Percentiles rank a stretch among this genome's conserved stretches.
Evolutionary conservation across 129 eudicot genomes (phyloP).

Genomic region (Flaveria bidentis): DNA sequence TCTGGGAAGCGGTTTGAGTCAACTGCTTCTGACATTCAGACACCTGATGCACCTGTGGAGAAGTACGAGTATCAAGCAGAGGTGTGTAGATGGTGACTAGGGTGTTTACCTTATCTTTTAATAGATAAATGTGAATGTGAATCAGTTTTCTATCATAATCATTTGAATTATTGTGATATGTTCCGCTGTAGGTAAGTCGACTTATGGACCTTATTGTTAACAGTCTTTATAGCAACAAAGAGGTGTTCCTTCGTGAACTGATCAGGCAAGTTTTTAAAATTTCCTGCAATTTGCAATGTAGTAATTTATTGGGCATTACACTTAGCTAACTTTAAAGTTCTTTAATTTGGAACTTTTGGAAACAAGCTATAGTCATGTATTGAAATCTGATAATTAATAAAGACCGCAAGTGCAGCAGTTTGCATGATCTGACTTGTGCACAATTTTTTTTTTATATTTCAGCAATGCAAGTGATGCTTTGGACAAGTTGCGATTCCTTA

Average conservation of each 20-base stretch:
- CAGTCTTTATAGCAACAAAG: constrained; percentile 94
- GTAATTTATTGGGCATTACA: not conserved
- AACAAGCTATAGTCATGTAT: not conserved
- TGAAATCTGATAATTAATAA: not conserved
- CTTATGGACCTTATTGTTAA: constrained; percentile 98
- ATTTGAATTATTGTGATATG: not conserved
- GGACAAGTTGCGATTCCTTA: constrained; percentile 94
- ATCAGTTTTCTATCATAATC: not conserved
- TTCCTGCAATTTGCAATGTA: not conserved
- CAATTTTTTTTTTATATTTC: not conserved
- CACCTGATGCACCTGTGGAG: constrained; percentile 62
- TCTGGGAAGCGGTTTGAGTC: constrained; percentile 60
- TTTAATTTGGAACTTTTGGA: not conserved
- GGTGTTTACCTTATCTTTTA: not conserved
- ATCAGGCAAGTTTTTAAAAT: constrained; percentile 54
- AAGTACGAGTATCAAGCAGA: constrained; percentile 97
- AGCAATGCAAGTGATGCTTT: constrained; percentile 99
- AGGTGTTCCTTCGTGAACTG: constrained; percentile 95
- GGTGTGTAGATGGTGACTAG: constrained; percentile 41
- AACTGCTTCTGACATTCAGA: constrained; percentile 65
- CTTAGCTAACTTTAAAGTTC: not conserved
- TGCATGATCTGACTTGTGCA: not conserved
- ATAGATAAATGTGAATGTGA: not conserved
- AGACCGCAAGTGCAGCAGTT: not conserved
- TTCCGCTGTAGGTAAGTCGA: constrained; percentile 70